Conservation (phyloP, 805 yeast genomes). For the Metschnikowia corniflorae region DNA sequence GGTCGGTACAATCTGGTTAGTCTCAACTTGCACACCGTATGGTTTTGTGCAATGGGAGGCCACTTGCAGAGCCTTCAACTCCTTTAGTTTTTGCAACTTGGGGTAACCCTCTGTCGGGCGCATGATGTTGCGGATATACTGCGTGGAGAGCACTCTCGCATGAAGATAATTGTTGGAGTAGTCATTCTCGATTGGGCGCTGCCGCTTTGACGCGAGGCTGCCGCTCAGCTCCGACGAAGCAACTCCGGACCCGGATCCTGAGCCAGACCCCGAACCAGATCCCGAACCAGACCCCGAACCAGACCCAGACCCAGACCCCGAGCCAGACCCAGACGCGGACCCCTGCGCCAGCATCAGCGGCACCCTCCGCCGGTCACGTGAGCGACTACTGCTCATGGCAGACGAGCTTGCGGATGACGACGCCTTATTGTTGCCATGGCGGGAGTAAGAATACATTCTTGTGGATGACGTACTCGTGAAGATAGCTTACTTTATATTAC, state of each 20-base stretch:
- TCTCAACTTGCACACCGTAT: constrained; percentile 57
- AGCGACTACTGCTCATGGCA: constrained; percentile 5
- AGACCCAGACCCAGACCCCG: background rate
- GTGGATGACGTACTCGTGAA: background rate
- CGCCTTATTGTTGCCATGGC: constrained; percentile 13
- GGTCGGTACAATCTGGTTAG: constrained; percentile 52
- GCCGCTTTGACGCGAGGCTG: constrained; percentile 7
- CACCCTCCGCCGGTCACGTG: constrained; percentile 11
- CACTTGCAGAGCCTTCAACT: constrained; percentile 60
- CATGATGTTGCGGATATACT: constrained; percentile 59
- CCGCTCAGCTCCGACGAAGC: constrained; percentile 6
- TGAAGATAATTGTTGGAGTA: constrained; percentile 68
- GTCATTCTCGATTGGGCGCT: constrained; percentile 53
- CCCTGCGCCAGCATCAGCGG: constrained; percentile 9
- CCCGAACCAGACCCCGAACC: constrained; percentile 1
- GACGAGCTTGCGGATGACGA: constrained; percentile 11
- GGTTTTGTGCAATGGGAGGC: constrained; percentile 53
- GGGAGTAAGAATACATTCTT: constrained; percentile 19
- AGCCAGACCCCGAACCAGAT: background rate
- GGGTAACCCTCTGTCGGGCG: constrained; percentile 84
- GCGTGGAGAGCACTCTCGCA: constrained; percentile 58
- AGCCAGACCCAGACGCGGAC: no score
- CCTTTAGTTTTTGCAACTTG: constrained; percentile 64
- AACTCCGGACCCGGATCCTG: background rate
- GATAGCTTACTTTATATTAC: no score